phyloP scores from a whole-genome alignment of 176 grass and related monocot species.

The Musa troglodytarum region DNA sequence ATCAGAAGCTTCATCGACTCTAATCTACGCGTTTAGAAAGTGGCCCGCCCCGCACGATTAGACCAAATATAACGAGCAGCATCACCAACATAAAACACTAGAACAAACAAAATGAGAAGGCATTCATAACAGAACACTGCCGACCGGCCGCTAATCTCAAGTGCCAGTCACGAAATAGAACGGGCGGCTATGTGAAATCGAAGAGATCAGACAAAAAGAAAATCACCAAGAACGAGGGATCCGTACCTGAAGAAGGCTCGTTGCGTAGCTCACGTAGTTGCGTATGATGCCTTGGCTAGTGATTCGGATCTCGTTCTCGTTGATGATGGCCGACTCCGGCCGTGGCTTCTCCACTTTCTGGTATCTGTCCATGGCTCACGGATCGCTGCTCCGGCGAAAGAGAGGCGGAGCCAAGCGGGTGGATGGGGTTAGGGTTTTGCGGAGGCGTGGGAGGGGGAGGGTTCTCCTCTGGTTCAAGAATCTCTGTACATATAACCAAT shows the following conservation, averaged over 20 bases:
- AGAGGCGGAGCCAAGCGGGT: background rate
- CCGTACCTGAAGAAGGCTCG: conserved; percentile 29
- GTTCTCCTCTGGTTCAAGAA: background rate
- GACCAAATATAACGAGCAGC: no score
- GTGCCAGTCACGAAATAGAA: no score
- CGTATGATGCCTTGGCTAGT: conserved; percentile 32
- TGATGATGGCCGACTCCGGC: conserved; percentile 63
- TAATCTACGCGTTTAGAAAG: no score
- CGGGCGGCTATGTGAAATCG: no score
- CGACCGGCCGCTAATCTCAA: no score
- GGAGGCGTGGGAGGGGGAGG: background rate
- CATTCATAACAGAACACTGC: no score
- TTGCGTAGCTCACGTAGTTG: conserved; percentile 40
- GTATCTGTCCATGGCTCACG: conserved; percentile 71
- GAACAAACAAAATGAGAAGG: no score
- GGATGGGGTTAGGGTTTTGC: background rate
- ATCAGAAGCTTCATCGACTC: no score
- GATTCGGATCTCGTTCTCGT: conserved; percentile 95
- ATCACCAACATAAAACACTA: no score
- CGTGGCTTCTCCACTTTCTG: conserved; percentile 77
- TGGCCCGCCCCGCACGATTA: no score
- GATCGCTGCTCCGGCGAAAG: background rate
- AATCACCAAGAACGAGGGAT: background rate
- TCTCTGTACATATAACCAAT: no score
- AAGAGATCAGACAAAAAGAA: background rate